These are phyloP conservation scores for Coniochaeta sp. DNA, from an alignment of 2,329 filamentous ascomycete genomes.

Conservation along the genomic window DNA sequence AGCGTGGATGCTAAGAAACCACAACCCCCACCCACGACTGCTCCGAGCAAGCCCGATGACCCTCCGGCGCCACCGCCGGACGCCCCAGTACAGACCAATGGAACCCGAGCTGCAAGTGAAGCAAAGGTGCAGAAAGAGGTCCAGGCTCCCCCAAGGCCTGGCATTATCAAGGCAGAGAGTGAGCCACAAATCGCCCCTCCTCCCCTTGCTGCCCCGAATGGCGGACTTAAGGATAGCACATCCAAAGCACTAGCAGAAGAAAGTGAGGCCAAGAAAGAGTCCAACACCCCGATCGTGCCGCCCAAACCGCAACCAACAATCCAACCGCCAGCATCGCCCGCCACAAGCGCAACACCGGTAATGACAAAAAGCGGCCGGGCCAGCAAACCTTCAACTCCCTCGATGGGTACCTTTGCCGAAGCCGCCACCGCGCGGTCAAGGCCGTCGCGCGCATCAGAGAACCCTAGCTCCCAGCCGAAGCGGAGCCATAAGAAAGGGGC, in stretches of 20 bases:
- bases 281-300: constrained; percentile 25
- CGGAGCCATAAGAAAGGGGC: constrained; percentile 55
- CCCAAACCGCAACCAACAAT: constrained; percentile 20
- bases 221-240: constrained; percentile 24
- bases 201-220: constrained; percentile 14
- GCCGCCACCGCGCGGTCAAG: constrained; percentile 38
- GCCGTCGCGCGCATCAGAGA: constrained; percentile 41
- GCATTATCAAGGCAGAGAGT: constrained; percentile 19
- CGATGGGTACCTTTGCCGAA: constrained; percentile 53
- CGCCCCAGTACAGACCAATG: constrained; percentile 18
- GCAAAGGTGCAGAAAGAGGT: constrained; percentile 45
- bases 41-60: constrained; percentile 56
- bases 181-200: constrained; percentile 20
- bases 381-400: constrained; percentile 61
- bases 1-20: constrained; percentile 45
- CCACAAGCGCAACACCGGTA: constrained; percentile 18
- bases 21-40: constrained; percentile 47
- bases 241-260: constrained; percentile 36
- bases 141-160: constrained; percentile 20
- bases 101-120: constrained; percentile 31
- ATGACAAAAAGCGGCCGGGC: constrained; percentile 58
- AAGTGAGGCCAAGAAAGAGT: constrained; percentile 33
- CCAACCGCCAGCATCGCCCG: constrained; percentile 21
- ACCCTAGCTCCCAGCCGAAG: constrained; percentile 31
- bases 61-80: constrained; percentile 32